Conservation (phyloP, 2,329 filamentous ascomycete species). For the Chaetomium olivaceum region DNA sequence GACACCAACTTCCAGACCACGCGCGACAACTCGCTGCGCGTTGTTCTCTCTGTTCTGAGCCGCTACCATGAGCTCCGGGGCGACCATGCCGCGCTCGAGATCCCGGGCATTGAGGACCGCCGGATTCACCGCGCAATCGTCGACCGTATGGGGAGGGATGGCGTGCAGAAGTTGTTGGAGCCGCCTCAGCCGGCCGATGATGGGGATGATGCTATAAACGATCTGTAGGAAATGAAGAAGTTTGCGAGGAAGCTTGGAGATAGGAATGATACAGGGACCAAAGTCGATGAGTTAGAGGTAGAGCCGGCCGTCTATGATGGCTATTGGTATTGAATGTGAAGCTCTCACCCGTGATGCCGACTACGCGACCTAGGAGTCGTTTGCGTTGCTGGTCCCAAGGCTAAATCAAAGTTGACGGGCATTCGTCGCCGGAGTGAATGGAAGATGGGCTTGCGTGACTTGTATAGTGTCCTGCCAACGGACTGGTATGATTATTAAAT, state of each 20-base stretch:
- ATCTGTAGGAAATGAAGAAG: neutral
- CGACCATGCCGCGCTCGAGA: neutral
- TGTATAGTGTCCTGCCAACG: too few species aligned
- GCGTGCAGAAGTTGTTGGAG: neutral
- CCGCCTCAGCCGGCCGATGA: neutral
- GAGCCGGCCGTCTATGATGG: too few species aligned
- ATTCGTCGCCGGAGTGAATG: too few species aligned
- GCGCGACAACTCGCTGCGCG: constrained; percentile 10
- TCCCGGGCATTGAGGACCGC: neutral
- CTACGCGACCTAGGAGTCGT: too few species aligned
- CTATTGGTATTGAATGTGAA: too few species aligned
- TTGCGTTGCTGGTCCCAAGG: too few species aligned
- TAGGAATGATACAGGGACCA: too few species aligned
- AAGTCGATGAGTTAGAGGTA: too few species aligned
- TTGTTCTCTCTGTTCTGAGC: neutral
- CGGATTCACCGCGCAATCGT: neutral
- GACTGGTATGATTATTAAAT: too few species aligned
- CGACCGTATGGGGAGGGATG: neutral
- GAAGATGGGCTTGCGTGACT: too few species aligned
- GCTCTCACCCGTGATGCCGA: too few species aligned
- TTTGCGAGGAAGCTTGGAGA: neutral
- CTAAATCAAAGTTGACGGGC: too few species aligned
- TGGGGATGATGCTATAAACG: neutral
- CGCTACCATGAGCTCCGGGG: neutral
- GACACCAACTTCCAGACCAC: neutral